Conservation (phyloP, 2,329 filamentous ascomycete genomes). For the Sporothrix pallida region DNA sequence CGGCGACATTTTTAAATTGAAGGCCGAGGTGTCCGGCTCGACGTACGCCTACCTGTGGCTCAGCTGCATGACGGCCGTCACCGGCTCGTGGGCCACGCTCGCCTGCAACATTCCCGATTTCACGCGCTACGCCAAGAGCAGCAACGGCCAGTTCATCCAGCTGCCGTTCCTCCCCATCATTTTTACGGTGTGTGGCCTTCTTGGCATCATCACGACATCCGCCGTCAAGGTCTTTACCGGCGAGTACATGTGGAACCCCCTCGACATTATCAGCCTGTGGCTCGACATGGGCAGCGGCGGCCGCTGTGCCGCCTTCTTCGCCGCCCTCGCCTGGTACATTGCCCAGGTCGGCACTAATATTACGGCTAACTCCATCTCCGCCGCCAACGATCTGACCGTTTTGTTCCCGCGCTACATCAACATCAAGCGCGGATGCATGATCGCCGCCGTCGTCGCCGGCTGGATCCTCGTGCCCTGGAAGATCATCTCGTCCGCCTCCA, state of each 20-base stretch:
- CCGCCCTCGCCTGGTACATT: constrained; percentile 58
- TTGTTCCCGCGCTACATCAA: constrained; percentile 61
- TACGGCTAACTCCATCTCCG: constrained; percentile 59
- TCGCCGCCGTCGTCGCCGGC: constrained; percentile 61
- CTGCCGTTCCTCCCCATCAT: constrained; percentile 55
- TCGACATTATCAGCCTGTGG: constrained; percentile 55
- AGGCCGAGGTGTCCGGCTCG: constrained; percentile 48
- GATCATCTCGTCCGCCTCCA: constrained; percentile 63
- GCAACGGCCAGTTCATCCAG: constrained; percentile 50
- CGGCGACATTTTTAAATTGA: constrained; percentile 47
- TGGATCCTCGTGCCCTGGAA: constrained; percentile 71
- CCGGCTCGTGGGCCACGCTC: constrained; percentile 51
- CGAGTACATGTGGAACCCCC: constrained; percentile 56
- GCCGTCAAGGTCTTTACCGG: constrained; percentile 60
- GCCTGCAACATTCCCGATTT: constrained; percentile 62
- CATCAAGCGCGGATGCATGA: constrained; percentile 61
- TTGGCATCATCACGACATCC: constrained; percentile 64
- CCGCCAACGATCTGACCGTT: constrained; percentile 61
- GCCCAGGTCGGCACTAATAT: constrained; percentile 64
- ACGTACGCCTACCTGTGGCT: constrained; percentile 54
- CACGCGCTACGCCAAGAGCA: constrained; percentile 49
- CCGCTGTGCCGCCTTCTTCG: constrained; percentile 52
- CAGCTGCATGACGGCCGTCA: constrained; percentile 54
- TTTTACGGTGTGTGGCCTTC: constrained; percentile 55
- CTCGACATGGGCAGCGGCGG: constrained; percentile 51